A percentile compares a stretch with the other conserved stretches of the same genome.
These are phyloP conservation scores for Eutrema yunnanense DNA, from an alignment of 345 rosid genomes.

Conservation along the genomic window DNA sequence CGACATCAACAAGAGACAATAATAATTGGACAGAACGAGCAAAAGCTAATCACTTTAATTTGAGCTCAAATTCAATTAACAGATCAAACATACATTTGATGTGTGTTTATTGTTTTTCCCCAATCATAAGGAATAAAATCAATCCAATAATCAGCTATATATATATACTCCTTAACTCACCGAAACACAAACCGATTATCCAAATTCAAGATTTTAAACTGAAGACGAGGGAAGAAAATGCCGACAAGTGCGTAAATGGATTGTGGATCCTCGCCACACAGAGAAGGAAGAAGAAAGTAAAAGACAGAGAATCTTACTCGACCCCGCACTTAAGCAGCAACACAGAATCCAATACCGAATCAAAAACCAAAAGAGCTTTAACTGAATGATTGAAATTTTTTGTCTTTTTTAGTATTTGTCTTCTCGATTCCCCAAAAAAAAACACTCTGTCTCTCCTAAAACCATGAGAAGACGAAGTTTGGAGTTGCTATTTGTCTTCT, in stretches of 20 bases:
- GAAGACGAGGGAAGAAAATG: not conserved
- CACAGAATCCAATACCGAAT: conserved; percentile 26
- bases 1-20: not conserved
- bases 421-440: not conserved
- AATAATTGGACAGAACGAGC: not conserved
- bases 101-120: not conserved
- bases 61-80: not conserved
- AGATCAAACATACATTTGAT: not conserved
- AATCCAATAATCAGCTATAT: not conserved
- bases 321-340: conserved; percentile 8
- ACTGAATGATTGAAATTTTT: conserved; percentile 1
- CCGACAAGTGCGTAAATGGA: conserved; percentile 14
- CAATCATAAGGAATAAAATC: not conserved
- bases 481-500: not conserved
- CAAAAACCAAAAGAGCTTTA: not conserved
- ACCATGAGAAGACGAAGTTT: not conserved
- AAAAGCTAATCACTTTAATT: not conserved
- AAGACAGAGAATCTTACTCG: conserved; percentile 25
- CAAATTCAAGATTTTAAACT: not conserved
- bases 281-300: not conserved
- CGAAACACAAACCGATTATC: not conserved
- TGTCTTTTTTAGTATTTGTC: not conserved
- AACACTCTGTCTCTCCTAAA: not conserved
- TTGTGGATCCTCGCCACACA: not conserved
- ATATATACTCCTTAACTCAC: not conserved